A percentile compares a stretch with the other conserved stretches of the same genome.
These are phyloP conservation scores for Daldinia sp. DNA, from an alignment of 2,329 filamentous ascomycete genomes.

Conservation along the genomic window DNA sequence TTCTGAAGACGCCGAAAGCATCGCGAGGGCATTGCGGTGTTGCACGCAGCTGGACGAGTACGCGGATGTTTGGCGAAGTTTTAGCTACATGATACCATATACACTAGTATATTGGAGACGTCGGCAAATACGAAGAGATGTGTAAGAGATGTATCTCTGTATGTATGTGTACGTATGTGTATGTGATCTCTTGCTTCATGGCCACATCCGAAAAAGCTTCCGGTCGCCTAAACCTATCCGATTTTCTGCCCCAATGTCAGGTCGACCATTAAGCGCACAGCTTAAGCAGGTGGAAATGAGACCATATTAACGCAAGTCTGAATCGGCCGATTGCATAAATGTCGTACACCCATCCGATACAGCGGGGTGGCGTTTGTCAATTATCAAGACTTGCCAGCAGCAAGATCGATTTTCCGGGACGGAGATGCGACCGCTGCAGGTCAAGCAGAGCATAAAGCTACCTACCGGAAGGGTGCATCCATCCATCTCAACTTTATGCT, in stretches of 20 bases:
- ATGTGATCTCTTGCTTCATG: conserved; percentile 35
- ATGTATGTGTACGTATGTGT: not conserved
- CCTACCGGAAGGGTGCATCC: conserved; percentile 32
- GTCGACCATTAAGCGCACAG: conserved; percentile 34
- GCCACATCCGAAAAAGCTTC: conserved; percentile 42
- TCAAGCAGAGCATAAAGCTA: conserved; percentile 21
- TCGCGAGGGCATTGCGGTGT: conserved; percentile 30
- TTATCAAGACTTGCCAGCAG: conserved; percentile 24
- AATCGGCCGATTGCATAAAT: conserved; percentile 48
- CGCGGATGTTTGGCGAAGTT: conserved; percentile 31
- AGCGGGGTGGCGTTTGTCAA: conserved; percentile 44
- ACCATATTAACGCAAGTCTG: conserved; percentile 43
- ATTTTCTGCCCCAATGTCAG: conserved; percentile 36
- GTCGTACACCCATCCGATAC: conserved; percentile 46
- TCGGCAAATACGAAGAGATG: conserved; percentile 39
- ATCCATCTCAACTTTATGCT: conserved; percentile 22
- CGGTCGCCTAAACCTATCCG: conserved; percentile 39
- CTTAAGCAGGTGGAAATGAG: conserved; percentile 37
- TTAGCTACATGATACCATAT: conserved; percentile 37
- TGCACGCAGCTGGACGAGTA: conserved; percentile 25
- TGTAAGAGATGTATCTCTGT: not conserved
- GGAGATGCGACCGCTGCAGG: conserved; percentile 33
- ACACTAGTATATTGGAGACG: conserved; percentile 35
- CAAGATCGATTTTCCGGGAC: conserved; percentile 31
- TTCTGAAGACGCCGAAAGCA: conserved; percentile 35